Percentiles rank a stretch among this genome's conserved stretches.
phyloP scores from a whole-genome alignment of 1,139 yeast species.

The Kodamaea alishanica region DNA sequence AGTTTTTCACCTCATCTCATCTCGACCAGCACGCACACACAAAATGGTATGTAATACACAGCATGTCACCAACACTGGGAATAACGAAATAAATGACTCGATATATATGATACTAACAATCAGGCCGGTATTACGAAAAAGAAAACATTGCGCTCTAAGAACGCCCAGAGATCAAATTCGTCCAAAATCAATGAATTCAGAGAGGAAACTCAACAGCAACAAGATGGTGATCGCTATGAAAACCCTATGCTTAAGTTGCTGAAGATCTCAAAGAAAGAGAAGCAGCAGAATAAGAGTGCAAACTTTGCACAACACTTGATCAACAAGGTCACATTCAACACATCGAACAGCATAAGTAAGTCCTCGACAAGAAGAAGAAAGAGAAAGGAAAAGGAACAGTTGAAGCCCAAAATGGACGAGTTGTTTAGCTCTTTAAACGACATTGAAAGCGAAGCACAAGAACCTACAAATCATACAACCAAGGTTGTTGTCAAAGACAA shows the following conservation, averaged over 20 bases:
- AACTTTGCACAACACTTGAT: slow-evolving; percentile 28
- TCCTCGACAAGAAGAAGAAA: slow-evolving; percentile 64
- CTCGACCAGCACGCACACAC: too few relatives aligned
- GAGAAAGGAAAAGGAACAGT: slow-evolving; percentile 57
- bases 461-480: slow-evolving; percentile 8
- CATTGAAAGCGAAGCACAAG: slow-evolving; percentile 13
- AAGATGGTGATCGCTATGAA: slow-evolving; percentile 25
- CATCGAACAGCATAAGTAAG: slow-evolving; percentile 51
- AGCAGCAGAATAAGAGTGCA: slow-evolving; percentile 36
- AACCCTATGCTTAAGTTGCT: slow-evolving; percentile 55
- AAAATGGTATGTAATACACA: slow-evolving; percentile 7
- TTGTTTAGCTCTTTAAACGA: slow-evolving; percentile 51
- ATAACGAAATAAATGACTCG: too few relatives aligned
- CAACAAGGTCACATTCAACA: slow-evolving; percentile 29
- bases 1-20: too few relatives aligned
- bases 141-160: slow-evolving; percentile 34
- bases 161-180: slow-evolving; percentile 21
- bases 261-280: slow-evolving; percentile 54
- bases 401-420: slow-evolving; percentile 66
- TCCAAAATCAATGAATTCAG: slow-evolving; percentile 28
- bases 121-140: slow-evolving; percentile 39
- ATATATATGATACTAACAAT: slow-evolving; percentile 15
- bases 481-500: slow-evolving; percentile 9
- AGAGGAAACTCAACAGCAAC: slow-evolving; percentile 14
- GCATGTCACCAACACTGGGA: neutral